phyloP scores from a whole-genome alignment of 2,329 filamentous ascomycete species.

The Pseudogymnoascus sp. region DNA sequence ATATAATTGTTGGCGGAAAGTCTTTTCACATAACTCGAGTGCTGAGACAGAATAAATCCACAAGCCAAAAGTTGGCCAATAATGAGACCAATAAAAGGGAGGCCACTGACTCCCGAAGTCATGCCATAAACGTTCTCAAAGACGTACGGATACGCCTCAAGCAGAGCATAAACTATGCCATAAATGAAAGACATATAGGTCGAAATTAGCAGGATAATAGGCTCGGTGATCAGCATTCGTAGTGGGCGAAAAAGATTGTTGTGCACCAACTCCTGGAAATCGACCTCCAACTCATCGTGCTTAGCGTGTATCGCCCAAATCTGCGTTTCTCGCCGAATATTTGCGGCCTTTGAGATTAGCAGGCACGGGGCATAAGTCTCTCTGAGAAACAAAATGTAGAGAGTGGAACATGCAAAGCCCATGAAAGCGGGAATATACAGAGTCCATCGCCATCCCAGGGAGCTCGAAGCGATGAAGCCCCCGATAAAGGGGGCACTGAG shows the following conservation, averaged over 20 bases:
- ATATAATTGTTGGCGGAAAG: too few relatives aligned
- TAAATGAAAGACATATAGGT: slow-evolving; percentile 40
- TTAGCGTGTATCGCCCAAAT: not conserved
- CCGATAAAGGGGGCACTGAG: slow-evolving; percentile 36
- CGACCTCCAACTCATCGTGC: not conserved
- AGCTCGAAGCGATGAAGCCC: slow-evolving; percentile 36
- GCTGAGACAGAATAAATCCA: too few relatives aligned
- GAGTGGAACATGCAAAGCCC: too few relatives aligned
- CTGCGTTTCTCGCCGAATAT: not conserved
- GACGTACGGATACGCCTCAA: slow-evolving; percentile 36
- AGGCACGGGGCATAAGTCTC: slow-evolving; percentile 56
- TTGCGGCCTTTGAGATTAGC: slow-evolving; percentile 17
- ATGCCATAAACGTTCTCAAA: slow-evolving; percentile 39
- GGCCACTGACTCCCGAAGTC: slow-evolving; percentile 36
- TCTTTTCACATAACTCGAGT: too few relatives aligned
- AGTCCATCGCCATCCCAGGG: slow-evolving; percentile 46
- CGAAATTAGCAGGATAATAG: slow-evolving; percentile 38
- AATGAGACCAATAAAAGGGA: slow-evolving; percentile 44
- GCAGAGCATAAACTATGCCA: slow-evolving; percentile 30
- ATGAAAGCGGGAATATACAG: slow-evolving; percentile 43
- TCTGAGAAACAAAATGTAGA: slow-evolving; percentile 51
- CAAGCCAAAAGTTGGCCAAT: too few relatives aligned
- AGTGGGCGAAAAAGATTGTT: slow-evolving; percentile 42
- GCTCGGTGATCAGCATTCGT: slow-evolving; percentile 10
- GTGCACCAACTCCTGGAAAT: not conserved